phyloP scores from a whole-genome alignment of 2,329 filamentous ascomycete species.

The Juglanconis sp. region DNA sequence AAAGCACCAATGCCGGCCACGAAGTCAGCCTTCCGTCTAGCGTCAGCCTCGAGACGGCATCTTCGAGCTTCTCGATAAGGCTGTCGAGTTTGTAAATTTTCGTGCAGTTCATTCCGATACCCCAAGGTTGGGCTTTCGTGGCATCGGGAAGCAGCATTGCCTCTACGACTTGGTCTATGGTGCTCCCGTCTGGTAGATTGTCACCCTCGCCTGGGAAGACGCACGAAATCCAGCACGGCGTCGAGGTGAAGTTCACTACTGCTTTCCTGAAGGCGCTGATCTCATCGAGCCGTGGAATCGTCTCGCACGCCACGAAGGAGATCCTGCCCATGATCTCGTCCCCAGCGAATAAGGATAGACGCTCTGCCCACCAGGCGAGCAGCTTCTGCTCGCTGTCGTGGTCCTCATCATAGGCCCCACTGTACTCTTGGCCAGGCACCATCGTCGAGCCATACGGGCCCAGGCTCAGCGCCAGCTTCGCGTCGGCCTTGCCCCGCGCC shows the following conservation, averaged over 20 bases:
- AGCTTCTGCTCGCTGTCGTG: constrained; percentile 44
- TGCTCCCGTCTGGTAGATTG: constrained; percentile 55
- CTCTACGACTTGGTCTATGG: constrained; percentile 37
- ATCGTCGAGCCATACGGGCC: constrained; percentile 68
- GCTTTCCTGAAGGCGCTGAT: constrained; percentile 53
- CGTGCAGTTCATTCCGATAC: constrained; percentile 67
- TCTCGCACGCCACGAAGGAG: constrained; percentile 62
- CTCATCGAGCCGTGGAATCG: constrained; percentile 61
- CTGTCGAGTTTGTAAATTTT: constrained; percentile 60
- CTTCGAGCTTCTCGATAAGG: constrained; percentile 54
- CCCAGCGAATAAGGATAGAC: constrained; percentile 50
- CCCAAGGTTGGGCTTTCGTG: constrained; percentile 46
- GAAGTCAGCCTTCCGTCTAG: constrained; percentile 28
- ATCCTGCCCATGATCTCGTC: constrained; percentile 38
- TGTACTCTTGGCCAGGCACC: constrained; percentile 64
- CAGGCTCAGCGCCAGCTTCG: constrained; percentile 54
- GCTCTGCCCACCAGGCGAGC: constrained; percentile 53
- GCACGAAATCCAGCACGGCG: constrained; percentile 58
- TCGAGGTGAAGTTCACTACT: constrained; percentile 25
- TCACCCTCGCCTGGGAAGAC: constrained; percentile 56
- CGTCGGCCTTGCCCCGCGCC: constrained; percentile 26
- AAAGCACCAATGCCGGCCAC: constrained; percentile 58
- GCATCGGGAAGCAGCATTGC: constrained; percentile 33
- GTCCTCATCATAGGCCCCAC: constrained; percentile 53
- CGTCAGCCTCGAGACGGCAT: constrained; percentile 38